Percentiles rank a stretch among this genome's conserved stretches.
Evolutionary conservation across 768 basidiomycete genomes (phyloP).

Genomic region (Suillus lakei): DNA sequence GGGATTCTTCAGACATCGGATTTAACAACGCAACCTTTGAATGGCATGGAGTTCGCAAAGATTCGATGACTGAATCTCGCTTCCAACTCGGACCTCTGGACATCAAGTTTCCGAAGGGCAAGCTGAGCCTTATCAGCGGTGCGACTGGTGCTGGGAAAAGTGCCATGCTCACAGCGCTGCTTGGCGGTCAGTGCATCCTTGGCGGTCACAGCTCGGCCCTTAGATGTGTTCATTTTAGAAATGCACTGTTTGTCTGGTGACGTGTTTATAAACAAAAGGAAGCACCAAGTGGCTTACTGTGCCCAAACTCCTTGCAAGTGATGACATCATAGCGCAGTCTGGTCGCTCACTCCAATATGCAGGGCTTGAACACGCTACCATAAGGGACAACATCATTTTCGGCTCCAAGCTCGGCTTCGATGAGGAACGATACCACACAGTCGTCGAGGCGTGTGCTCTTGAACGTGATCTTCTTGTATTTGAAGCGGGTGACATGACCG

Average conservation of each 20-base stretch:
- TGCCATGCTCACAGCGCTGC: constrained; percentile 61
- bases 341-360: constrained; percentile 26
- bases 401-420: constrained; percentile 63
- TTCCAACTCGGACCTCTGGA: constrained; percentile 65
- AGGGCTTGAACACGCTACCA: constrained; percentile 84
- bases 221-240: constrained; percentile 41
- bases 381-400: constrained; percentile 83
- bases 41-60: constrained; percentile 51
- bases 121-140: constrained; percentile 65
- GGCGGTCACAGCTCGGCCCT: constrained; percentile 3
- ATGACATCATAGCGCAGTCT: constrained; percentile 14
- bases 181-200: constrained; percentile 58
- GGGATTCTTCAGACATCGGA: constrained; percentile 42
- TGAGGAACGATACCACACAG: constrained; percentile 62
- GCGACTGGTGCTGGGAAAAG: constrained; percentile 74
- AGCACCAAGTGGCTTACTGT: constrained; percentile 70
- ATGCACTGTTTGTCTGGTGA: constrained; percentile 60
- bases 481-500: constrained; percentile 79
- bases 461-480: constrained; percentile 72
- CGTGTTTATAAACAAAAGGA: constrained; percentile 58
- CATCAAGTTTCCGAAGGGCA: constrained; percentile 59
- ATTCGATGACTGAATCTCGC: constrained; percentile 34
- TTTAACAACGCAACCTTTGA: constrained; percentile 60
- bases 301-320: constrained; percentile 66
- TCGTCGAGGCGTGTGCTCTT: constrained; percentile 78